Evolutionary conservation across 441 rosid species (phyloP).

Genomic region (Flueggea neowawraea): DNA sequence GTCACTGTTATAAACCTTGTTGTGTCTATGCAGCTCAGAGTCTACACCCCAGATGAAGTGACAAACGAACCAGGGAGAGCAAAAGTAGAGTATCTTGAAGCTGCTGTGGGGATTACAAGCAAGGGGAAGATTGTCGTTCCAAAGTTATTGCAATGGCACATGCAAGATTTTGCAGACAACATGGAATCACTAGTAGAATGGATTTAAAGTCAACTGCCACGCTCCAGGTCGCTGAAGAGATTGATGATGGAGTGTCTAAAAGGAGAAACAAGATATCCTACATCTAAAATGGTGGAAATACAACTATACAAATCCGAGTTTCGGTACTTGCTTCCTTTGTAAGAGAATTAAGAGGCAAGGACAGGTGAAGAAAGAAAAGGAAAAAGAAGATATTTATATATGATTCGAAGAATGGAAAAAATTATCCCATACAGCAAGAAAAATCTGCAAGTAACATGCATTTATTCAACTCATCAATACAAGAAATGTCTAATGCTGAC

Average conservation of each 20-base stretch:
- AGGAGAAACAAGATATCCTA: slow-evolving; percentile 45
- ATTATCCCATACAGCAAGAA: no score
- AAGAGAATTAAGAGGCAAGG: slow-evolving; percentile 7
- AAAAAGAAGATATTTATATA: not conserved
- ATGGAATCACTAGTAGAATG: slow-evolving; percentile 82
- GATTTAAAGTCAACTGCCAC: slow-evolving; percentile 83
- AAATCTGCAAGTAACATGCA: no score
- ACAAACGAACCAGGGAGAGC: slow-evolving; percentile 72
- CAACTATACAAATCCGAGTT: slow-evolving; percentile 79
- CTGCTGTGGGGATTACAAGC: slow-evolving; percentile 71
- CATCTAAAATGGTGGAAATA: slow-evolving; percentile 54
- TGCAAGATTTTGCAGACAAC: slow-evolving; percentile 90
- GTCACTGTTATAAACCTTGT: no score
- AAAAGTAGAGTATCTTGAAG: slow-evolving; percentile 74
- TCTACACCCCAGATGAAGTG: slow-evolving; percentile 65
- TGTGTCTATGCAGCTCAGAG: slow-evolving; percentile 56
- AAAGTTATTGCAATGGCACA: slow-evolving; percentile 81
- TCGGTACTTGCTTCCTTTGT: slow-evolving; percentile 63
- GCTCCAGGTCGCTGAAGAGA: slow-evolving; percentile 53
- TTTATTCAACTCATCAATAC: no score
- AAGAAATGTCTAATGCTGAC: no score
- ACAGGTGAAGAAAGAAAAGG: not conserved
- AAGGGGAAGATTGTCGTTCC: slow-evolving; percentile 82
- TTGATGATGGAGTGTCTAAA: slow-evolving; percentile 72
- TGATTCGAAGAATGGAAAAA: not conserved